Evolutionary conservation across 2,329 filamentous ascomycete genomes (phyloP).

Genomic region (Pseudodiploospora longispora): DNA sequence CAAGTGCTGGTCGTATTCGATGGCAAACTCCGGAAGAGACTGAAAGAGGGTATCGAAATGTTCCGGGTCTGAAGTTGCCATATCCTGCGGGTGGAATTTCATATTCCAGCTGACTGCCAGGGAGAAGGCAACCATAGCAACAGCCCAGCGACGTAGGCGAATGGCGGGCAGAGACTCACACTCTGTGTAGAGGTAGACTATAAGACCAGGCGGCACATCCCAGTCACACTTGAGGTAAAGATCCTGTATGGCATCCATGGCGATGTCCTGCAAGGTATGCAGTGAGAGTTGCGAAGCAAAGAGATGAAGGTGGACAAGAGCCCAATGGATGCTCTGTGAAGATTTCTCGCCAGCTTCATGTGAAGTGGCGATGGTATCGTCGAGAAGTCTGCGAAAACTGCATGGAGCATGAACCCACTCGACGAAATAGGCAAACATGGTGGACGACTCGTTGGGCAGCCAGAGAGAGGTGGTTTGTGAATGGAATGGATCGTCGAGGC

Average conservation of each 20-base stretch:
- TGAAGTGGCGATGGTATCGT: constrained; percentile 28
- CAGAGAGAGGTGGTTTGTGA: constrained; percentile 26
- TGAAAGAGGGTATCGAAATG: constrained; percentile 36
- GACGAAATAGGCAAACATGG: constrained; percentile 46
- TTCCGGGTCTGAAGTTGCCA: constrained; percentile 20
- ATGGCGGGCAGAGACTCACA: constrained; percentile 41
- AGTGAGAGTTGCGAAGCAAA: constrained; percentile 46
- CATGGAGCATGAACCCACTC: constrained; percentile 42
- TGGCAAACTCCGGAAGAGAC: constrained; percentile 36
- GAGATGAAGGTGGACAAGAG: constrained; percentile 47
- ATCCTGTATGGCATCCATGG: constrained; percentile 52
- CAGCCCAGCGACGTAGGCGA: constrained; percentile 50
- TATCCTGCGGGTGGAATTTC: constrained; percentile 20
- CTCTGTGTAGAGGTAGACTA: constrained; percentile 45
- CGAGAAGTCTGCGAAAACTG: constrained; percentile 35
- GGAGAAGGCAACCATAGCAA: constrained; percentile 53
- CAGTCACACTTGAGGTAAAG: constrained; percentile 51
- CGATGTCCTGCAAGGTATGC: constrained; percentile 43
- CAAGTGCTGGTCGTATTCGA: constrained; percentile 45
- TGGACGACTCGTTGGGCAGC: constrained; percentile 38
- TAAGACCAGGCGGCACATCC: constrained; percentile 45
- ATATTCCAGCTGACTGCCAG: constrained; percentile 28
- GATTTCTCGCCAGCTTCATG: constrained; percentile 19
- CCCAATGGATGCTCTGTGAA: constrained; percentile 42
- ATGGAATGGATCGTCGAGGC: constrained; percentile 28